phyloP scores from a whole-genome alignment of 768 basidiomycete genomes.

The Lyophyllum decastes region DNA sequence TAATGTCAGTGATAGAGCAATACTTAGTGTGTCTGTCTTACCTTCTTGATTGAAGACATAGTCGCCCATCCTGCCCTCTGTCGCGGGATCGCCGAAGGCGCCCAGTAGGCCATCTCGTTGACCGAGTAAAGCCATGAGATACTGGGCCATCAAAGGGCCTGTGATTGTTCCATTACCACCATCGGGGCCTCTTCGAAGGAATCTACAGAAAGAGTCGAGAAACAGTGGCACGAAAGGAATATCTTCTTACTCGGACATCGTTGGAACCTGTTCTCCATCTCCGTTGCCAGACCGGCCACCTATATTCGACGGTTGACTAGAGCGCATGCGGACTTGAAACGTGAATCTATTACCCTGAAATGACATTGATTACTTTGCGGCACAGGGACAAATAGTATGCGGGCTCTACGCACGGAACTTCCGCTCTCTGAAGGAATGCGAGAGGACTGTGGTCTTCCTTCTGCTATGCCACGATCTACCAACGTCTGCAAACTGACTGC shows the following conservation, averaged over 20 bases:
- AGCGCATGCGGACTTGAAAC: conserved; percentile 14
- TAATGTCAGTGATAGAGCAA: background rate
- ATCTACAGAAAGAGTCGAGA: conserved; percentile 23
- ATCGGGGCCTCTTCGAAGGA: conserved; percentile 31
- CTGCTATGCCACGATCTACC: conserved; percentile 35
- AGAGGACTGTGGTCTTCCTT: conserved; percentile 5
- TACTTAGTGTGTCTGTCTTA: conserved; percentile 18
- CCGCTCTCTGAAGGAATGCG: conserved; percentile 7
- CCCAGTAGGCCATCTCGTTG: conserved; percentile 48
- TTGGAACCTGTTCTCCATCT: conserved; percentile 31
- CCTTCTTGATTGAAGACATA: conserved; percentile 94
- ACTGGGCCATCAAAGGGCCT: conserved; percentile 71
- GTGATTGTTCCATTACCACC: conserved; percentile 43
- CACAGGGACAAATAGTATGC: background rate
- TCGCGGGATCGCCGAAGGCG: conserved; percentile 36
- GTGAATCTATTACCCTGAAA: conserved; percentile 16
- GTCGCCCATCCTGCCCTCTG: conserved; percentile 74
- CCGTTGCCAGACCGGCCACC: background rate
- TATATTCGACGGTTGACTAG: conserved; percentile 9
- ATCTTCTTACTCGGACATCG: conserved; percentile 54
- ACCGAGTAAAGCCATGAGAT: conserved; percentile 64
- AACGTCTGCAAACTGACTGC: conserved; percentile 37
- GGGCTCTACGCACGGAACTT: conserved; percentile 3
- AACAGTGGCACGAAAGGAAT: background rate
- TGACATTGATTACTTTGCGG: background rate